Evolutionary conservation across 1,284 basidiomycete genomes (phyloP).

Genomic region (Pyrrhoderma noxium): DNA sequence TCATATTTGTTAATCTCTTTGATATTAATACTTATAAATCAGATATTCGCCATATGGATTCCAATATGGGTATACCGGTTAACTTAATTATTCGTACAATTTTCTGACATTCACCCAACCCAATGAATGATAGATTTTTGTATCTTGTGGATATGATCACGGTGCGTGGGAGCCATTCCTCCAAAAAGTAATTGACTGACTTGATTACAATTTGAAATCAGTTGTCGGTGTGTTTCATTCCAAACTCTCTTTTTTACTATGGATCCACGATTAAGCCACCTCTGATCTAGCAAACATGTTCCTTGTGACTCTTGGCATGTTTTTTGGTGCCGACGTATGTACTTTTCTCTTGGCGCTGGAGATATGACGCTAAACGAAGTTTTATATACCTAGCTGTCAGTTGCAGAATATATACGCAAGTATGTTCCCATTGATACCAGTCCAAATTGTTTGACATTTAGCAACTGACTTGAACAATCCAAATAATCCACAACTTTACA

Average conservation of each 20-base stretch:
- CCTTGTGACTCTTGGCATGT: slow-evolving; percentile 63
- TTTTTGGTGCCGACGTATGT: slow-evolving; percentile 59
- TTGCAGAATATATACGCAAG: slow-evolving; percentile 62
- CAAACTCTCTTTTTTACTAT: too few species aligned
- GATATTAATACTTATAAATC: neutral
- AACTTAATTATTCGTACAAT: too few species aligned
- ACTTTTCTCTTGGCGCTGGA: neutral
- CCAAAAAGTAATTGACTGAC: too few species aligned
- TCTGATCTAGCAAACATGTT: slow-evolving; percentile 76
- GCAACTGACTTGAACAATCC: neutral
- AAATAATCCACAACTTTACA: slow-evolving; percentile 1
- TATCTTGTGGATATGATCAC: slow-evolving; percentile 66
- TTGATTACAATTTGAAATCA: too few species aligned
- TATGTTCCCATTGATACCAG: slow-evolving; percentile 26
- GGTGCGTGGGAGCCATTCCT: slow-evolving; percentile 34
- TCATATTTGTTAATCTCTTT: neutral
- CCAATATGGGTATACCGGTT: slow-evolving; percentile 56
- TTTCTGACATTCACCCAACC: too few species aligned
- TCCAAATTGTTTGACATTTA: neutral
- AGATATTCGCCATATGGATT: slow-evolving; percentile 66
- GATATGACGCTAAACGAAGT: neutral
- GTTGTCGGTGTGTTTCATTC: too few species aligned
- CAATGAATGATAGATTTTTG: slow-evolving; percentile 46
- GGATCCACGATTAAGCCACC: too few species aligned
- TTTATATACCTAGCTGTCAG: slow-evolving; percentile 36